phyloP scores from a whole-genome alignment of 371 early-diverging fungal species.

The Rhizopus microsporus region DNA sequence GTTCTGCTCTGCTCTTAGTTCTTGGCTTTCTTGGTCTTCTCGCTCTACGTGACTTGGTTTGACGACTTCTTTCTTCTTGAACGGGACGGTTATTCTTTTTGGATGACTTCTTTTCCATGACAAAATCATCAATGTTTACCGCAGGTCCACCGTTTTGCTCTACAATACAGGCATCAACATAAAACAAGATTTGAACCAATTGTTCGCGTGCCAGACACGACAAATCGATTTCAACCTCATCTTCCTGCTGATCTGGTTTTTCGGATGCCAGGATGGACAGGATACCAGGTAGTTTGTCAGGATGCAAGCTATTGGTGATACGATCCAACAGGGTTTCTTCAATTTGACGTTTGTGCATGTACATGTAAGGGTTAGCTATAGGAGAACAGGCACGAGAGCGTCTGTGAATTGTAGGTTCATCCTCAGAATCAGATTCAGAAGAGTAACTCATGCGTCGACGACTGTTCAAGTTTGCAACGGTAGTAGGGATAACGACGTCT shows the following conservation, averaged over 20 bases:
- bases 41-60: not conserved
- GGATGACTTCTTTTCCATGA: slow-evolving; percentile 18
- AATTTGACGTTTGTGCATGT: slow-evolving; percentile 51
- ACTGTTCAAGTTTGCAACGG: slow-evolving; percentile 38
- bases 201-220: slow-evolving; percentile 51
- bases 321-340: slow-evolving; percentile 48
- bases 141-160: slow-evolving; percentile 52
- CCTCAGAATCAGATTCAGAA: slow-evolving; percentile 44
- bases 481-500: slow-evolving; percentile 36
- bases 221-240: slow-evolving; percentile 52
- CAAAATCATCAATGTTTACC: slow-evolving; percentile 40
- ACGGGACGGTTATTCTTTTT: slow-evolving; percentile 21
- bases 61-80: slow-evolving; percentile 3
- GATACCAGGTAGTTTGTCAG: slow-evolving; percentile 51
- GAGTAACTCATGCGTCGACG: slow-evolving; percentile 32
- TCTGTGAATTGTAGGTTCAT: slow-evolving; percentile 20
- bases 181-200: slow-evolving; percentile 39
- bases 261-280: slow-evolving; percentile 44
- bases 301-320: slow-evolving; percentile 43
- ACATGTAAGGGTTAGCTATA: slow-evolving; percentile 24
- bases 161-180: slow-evolving; percentile 52
- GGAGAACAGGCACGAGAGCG: slow-evolving; percentile 22
- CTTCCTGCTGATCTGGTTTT: slow-evolving; percentile 28
- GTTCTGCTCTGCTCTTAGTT: slow-evolving; percentile 21
- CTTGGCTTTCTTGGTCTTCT: slow-evolving; percentile 18